A percentile compares a stretch with the other conserved stretches of the same genome.
These are phyloP conservation scores for Phytopythium helicoides DNA, from an alignment of 352 stramenopile species.

Conservation along the genomic window DNA sequence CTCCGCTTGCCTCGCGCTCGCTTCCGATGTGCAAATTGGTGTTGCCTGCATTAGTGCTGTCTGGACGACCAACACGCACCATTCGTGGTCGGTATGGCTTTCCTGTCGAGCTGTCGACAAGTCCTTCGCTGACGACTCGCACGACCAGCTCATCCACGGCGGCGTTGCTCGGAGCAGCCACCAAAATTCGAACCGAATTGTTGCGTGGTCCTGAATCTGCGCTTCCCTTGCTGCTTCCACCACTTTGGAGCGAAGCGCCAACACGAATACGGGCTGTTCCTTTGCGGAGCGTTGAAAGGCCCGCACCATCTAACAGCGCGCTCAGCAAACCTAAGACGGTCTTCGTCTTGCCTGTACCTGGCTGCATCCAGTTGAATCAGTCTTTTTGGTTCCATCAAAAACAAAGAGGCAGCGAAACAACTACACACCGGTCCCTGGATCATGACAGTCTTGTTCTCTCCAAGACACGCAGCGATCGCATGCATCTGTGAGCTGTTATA, in stretches of 20 bases:
- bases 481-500: constrained; percentile 77
- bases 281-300: constrained; percentile 42
- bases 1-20: constrained; percentile 22
- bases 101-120: constrained; percentile 49
- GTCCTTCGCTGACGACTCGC: constrained; percentile 56
- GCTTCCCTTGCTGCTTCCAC: constrained; percentile 3
- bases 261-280: constrained; percentile 65
- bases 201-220: constrained; percentile 28
- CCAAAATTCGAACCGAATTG: constrained; percentile 65
- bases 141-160: constrained; percentile 79
- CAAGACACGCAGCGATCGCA: constrained; percentile 66
- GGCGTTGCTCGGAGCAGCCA: constrained; percentile 77
- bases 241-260: constrained; percentile 56
- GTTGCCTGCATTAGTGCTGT: constrained; percentile 16
- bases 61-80: constrained; percentile 64
- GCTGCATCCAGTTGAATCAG: constrained; percentile 22
- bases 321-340: constrained; percentile 76
- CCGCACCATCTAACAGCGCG: constrained; percentile 69
- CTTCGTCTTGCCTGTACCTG: constrained; percentile 82
- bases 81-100: constrained; percentile 61
- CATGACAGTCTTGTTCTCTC: constrained; percentile 60
- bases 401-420: not conserved
- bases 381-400: constrained; percentile 1
- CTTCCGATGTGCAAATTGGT: constrained; percentile 9
- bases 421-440: constrained; percentile 78